These are phyloP conservation scores for Mycena vitilis DNA, from an alignment of 768 basidiomycete species.

Conservation along the genomic window DNA sequence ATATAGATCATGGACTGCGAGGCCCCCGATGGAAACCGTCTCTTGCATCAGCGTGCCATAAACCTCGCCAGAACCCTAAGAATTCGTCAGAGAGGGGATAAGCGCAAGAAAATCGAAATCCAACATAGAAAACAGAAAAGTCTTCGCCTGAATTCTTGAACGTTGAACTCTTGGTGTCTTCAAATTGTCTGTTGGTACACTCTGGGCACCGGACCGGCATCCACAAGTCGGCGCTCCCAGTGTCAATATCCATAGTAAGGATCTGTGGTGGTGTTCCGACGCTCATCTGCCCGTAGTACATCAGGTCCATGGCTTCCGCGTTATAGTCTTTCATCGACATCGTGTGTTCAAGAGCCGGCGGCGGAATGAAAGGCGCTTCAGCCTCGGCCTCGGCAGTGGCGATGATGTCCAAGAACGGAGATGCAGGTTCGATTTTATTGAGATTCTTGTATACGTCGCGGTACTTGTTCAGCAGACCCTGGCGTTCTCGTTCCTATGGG, in stretches of 20 bases:
- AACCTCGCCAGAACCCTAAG: conserved; percentile 66
- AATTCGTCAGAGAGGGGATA: conserved; percentile 2
- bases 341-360: conserved; percentile 19
- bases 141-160: conserved; percentile 45
- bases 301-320: conserved; percentile 37
- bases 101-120: conserved; percentile 7
- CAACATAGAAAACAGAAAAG: conserved; percentile 61
- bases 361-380: conserved; percentile 36
- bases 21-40: conserved; percentile 58
- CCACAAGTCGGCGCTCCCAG: conserved; percentile 77
- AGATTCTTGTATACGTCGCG: conserved; percentile 13
- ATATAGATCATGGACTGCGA: conserved; percentile 60
- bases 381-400: conserved; percentile 11
- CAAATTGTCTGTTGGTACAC: conserved; percentile 55
- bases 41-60: conserved; percentile 63
- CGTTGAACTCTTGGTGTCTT: conserved; percentile 53
- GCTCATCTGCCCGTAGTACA: conserved; percentile 56
- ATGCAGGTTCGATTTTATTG: background rate
- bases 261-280: conserved; percentile 64
- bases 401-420: conserved; percentile 12
- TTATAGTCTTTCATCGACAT: conserved; percentile 29
- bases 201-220: conserved; percentile 43
- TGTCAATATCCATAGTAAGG: conserved; percentile 72
- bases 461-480: conserved; percentile 15
- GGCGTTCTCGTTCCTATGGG: conserved; percentile 16